Evolutionary conservation across 768 basidiomycete species (phyloP), one percentile per base, ranked within the genome.

Genomic region (Kwoniella sp.): DNA sequence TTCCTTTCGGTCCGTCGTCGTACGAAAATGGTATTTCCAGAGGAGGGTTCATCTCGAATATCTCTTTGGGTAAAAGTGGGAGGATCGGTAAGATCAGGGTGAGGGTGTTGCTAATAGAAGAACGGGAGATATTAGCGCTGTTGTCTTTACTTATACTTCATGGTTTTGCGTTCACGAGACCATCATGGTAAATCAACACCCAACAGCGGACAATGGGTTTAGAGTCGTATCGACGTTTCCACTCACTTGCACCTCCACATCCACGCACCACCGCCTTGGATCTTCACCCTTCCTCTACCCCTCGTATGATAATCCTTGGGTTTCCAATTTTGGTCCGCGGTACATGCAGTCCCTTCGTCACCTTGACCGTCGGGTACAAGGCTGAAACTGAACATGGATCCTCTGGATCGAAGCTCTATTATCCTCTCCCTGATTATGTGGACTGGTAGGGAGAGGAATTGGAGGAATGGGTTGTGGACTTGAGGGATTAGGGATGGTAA

Each of bases 161-260:
- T n/a, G n/a, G n/a, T n/a, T n/a, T n/a, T n/a, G n/a, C n/a, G n/a
- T n/a, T n/a, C n/a, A n/a, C n/a, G n/a, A n/a, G n/a, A n/a, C n/a
- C n/a, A n/a, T n/a, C n/a, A n/a, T n/a, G n/a, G n/a, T n/a, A n/a
- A n/a, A n/a, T n/a, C n/a, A n/a, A n/a, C n/a, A n/a, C n/a, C n/a
- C n/a, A n/a, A n/a, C n/a, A n/a, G n/a, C n/a, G n/a, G n/a, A n/a
- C n/a, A n/a, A n/a, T n/a, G n/a, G n/a, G n/a, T n/a, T n/a, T n/a
- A n/a, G n/a, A n/a, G n/a, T n/a, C n/a, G n/a, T n/a, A n/a, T n/a
- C n/a, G n/a, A n/a, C n/a, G n/a, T n/a, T n/a, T n/a, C n/a, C 22
- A 67, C 69, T 60, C 60, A 73, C 72, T 74, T 74, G 65, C 68
- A 71, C 25, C 73, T 53, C 63, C 65, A 74, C 40, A 60, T 58